Evolutionary conservation across 352 stramenopile species (phyloP), one percentile per base, ranked within the genome.

Genomic region (Phytophthora foliorum): DNA sequence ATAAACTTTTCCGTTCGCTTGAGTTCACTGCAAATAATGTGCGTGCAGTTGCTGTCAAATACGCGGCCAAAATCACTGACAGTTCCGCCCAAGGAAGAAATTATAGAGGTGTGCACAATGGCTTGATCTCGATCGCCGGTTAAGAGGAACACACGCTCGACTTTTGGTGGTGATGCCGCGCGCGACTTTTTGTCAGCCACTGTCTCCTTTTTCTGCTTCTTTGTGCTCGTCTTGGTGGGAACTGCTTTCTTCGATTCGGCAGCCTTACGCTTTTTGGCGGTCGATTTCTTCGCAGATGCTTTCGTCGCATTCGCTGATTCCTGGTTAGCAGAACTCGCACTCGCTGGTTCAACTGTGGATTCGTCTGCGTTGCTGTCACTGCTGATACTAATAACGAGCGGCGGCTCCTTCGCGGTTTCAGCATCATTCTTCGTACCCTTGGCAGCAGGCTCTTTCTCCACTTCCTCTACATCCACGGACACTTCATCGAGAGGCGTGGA

Each of bases 1-100:
- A 96, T 79, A 57, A 96, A 93, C 64, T 96, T 96, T 63, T 96
- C 89, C 4, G 89, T 96, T 3, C 89, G 83, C 74, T 94, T 94
- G 25, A 96, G 78, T 57, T 95, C 86, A 34, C 82, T 94, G 68
- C 86, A 95, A 59, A 96, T 93, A 67, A 96, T 91, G 68, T 96
- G 86, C 4, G 89, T 95, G 67, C 88, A 90, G 21, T 73, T 72
- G 41, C 60, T 76, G 39, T 96, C 88, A 67, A 83, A 96, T 17
- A 81, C 80, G 24, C 89, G 82, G 38, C 80, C 83, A 32, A 80
- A 89, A 24, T 90, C 66, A 60, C 87, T 90, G 16, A 93, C 81
- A 16, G 57, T 77, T 38, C 80, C 88, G 42, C 85, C 88, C 17
- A 96, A 67, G 2, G 74, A 76, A 27, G 80, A 68, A 62, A 96